Evolutionary conservation across 169 alveolate genomes (phyloP).

Genomic region (Babesia ovata): DNA sequence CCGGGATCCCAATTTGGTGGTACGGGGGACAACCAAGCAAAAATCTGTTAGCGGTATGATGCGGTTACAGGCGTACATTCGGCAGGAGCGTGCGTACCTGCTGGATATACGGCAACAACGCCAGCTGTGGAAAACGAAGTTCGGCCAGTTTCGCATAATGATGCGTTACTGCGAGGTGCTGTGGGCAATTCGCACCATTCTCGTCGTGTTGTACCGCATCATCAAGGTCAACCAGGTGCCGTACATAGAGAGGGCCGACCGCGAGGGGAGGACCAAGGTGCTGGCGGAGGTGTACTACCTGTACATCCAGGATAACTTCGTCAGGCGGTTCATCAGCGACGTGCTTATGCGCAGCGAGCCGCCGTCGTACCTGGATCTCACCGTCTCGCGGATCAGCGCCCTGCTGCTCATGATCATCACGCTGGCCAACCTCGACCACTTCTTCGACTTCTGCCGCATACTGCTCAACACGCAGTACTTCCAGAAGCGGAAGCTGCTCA

Average conservation of each 20-base stretch:
- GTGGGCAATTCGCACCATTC: constrained; percentile 27
- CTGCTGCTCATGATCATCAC: constrained; percentile 43
- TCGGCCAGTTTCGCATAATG: constrained; percentile 19
- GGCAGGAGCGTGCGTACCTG: constrained; percentile 49
- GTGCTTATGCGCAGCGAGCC: constrained; percentile 30
- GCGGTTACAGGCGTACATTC: constrained; percentile 17
- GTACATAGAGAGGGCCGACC: constrained; percentile 2
- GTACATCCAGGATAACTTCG: constrained; percentile 45
- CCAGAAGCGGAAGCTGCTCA: constrained; percentile 41
- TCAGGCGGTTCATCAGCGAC: constrained; percentile 25
- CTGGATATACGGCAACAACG: constrained; percentile 28
- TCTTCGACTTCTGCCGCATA: constrained; percentile 57
- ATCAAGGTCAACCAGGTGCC: constrained; percentile 10
- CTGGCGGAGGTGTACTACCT: constrained; percentile 27
- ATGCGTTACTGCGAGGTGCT: constrained; percentile 28
- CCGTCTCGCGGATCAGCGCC: constrained; percentile 40
- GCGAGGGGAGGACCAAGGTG: constrained; percentile 24
- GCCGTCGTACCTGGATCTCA: constrained; percentile 52
- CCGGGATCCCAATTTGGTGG: background rate
- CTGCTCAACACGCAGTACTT: constrained; percentile 45
- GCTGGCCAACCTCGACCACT: constrained; percentile 47
- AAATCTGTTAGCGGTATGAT: background rate
- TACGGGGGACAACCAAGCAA: background rate
- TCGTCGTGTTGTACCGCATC: constrained; percentile 17
- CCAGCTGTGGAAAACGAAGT: constrained; percentile 19